These are phyloP conservation scores for Simplicillium sp. DNA, from an alignment of 2,329 filamentous ascomycete genomes.

Conservation along the genomic window DNA sequence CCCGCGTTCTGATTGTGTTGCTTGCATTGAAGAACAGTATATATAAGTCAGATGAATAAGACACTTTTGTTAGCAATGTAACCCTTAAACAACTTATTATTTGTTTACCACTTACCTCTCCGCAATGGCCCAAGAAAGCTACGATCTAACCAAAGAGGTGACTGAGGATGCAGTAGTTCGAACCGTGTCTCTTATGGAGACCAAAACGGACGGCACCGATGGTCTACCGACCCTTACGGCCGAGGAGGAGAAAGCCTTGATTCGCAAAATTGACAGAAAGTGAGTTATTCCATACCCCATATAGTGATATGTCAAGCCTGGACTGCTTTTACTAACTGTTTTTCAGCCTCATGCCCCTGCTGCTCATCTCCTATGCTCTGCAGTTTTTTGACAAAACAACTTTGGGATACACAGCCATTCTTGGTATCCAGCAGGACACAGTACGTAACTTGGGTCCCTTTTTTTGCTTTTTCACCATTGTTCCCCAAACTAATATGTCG, in stretches of 20 bases:
- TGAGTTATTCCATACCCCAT: background rate
- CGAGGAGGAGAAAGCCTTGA: constrained; percentile 9
- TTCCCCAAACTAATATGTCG: background rate
- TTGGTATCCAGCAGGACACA: constrained; percentile 5
- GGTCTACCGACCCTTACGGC: constrained; percentile 10
- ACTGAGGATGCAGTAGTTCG: background rate
- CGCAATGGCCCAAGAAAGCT: too few relatives aligned
- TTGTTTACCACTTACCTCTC: too few relatives aligned
- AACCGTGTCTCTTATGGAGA: background rate
- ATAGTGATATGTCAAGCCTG: constrained; percentile 3
- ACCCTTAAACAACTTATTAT: too few relatives aligned
- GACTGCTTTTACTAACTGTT: background rate
- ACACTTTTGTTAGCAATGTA: too few relatives aligned
- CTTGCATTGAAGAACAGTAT: too few relatives aligned
- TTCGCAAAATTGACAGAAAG: constrained; percentile 10
- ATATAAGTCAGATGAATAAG: too few relatives aligned
- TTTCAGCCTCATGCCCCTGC: constrained; percentile 5
- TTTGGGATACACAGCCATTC: constrained; percentile 3
- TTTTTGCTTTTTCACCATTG: too few relatives aligned
- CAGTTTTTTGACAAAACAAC: constrained; percentile 6
- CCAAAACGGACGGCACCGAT: background rate
- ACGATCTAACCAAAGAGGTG: too few relatives aligned
- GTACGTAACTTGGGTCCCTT: background rate
- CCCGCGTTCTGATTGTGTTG: too few relatives aligned
- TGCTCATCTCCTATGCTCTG: constrained; percentile 4